Percentiles rank a stretch among this genome's conserved stretches.
These are phyloP conservation scores for Talaromyces verruculosus DNA, from an alignment of 2,329 filamentous ascomycete genomes.

Conservation along the genomic window DNA sequence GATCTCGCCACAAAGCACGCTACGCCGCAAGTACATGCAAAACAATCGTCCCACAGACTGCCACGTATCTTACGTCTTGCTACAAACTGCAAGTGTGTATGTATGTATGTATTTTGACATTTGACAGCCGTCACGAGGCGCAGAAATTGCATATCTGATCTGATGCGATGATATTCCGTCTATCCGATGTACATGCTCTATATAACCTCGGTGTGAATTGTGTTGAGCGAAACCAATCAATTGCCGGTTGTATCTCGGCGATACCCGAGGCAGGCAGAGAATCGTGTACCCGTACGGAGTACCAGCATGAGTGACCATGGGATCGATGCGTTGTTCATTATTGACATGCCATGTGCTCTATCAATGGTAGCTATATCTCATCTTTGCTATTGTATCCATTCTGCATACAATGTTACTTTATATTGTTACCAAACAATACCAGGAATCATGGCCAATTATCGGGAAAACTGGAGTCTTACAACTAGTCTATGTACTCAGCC, in stretches of 20 bases:
- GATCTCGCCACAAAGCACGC: slow-evolving; percentile 15
- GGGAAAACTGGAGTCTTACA: background rate
- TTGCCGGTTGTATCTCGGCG: background rate
- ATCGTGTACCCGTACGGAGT: background rate
- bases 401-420: background rate
- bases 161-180: background rate
- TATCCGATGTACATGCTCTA: background rate
- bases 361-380: background rate
- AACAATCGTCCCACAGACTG: slow-evolving; percentile 11
- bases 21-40: background rate
- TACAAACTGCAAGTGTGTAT: background rate
- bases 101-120: background rate
- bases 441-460: background rate
- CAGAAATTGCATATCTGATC: background rate
- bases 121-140: slow-evolving; percentile 11
- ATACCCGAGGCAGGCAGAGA: background rate
- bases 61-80: slow-evolving; percentile 13
- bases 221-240: background rate
- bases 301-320: background rate
- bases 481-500: slow-evolving; percentile 1
- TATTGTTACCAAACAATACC: background rate
- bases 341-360: slow-evolving; percentile 6
- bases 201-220: background rate
- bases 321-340: slow-evolving; percentile 12
- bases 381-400: background rate